Conservation (phyloP, 805 yeast genomes). For the Tetrapisispora iriomotensis region DNA sequence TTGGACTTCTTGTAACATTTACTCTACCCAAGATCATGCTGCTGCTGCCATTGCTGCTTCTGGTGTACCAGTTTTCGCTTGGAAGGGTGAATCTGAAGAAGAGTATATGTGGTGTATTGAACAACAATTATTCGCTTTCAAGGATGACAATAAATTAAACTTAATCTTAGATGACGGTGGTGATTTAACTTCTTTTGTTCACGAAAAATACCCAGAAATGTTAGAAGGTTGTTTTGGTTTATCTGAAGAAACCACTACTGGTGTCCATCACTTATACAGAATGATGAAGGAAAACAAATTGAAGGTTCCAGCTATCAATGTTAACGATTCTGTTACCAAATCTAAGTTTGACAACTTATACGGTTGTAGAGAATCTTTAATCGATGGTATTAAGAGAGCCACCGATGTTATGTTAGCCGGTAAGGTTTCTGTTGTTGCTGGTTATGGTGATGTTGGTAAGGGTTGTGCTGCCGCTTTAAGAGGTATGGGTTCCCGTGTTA, state of each 20-base stretch:
- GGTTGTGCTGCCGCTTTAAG: slow-evolving; percentile 98
- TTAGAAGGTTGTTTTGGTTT: slow-evolving; percentile 88
- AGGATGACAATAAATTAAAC: slow-evolving; percentile 89
- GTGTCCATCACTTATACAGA: slow-evolving; percentile 98
- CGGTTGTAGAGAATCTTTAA: slow-evolving; percentile 98
- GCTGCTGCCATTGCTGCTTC: slow-evolving; percentile 99
- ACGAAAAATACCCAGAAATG: slow-evolving; percentile 96
- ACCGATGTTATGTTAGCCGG: slow-evolving; percentile 99
- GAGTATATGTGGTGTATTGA: slow-evolving; percentile 99
- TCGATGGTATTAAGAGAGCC: slow-evolving; percentile 99
- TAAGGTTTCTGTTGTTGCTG: slow-evolving; percentile 97
- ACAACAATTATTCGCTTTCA: slow-evolving; percentile 96
- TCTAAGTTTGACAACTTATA: slow-evolving; percentile 98
- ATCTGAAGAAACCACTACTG: slow-evolving; percentile 98
- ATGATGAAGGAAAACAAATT: slow-evolving; percentile 78
- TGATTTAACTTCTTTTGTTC: slow-evolving; percentile 92
- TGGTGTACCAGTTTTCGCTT: slow-evolving; percentile 98
- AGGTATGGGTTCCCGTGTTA: slow-evolving; percentile 98
- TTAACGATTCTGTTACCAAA: slow-evolving; percentile 97
- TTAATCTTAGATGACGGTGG: slow-evolving; percentile 99
- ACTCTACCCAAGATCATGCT: slow-evolving; percentile 99
- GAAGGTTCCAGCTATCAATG: slow-evolving; percentile 98
- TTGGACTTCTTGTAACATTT: slow-evolving; percentile 98
- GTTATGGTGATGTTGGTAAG: slow-evolving; percentile 99
- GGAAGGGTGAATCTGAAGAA: slow-evolving; percentile 99